Evolutionary conservation across 768 basidiomycete genomes (phyloP), one percentile per base, ranked within the genome.

Genomic region (Lactarius sp.): DNA sequence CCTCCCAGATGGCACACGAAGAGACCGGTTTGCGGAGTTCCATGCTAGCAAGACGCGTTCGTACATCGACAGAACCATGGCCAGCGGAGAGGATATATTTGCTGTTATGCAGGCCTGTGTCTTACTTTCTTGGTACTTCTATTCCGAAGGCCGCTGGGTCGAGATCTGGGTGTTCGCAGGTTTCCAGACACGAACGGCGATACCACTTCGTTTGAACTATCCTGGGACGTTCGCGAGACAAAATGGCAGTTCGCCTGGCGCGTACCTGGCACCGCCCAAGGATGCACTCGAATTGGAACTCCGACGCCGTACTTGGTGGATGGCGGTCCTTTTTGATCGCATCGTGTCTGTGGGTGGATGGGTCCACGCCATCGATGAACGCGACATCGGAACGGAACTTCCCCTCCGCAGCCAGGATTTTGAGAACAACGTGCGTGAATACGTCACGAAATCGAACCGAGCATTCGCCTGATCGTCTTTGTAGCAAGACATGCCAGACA

Each of bases 111-210:
- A 93, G 71, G 92, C 92, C 6, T 92, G 91, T 70, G 87, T 88
- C 65, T 76, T 94, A 27, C 81, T 94, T 18, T 90, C 89, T 2
- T 94, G 92, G 92, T 93, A 91, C 74, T 92, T 93, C 68, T 94
- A 92, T 71, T 87, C 91, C 61, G 92, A 93, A 74, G 91, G 92
- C 2, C 81, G 90, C 59, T 83, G 92, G 92, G 91, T 93, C 9
- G 92, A 94, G 74, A 87, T 93, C 4, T 93, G 92, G 92, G 88
- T 92, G 46, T 92, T 92, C 74, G 90, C 92, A 20, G 89, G 83
- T 13, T 92, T 92, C 70, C 88, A 92, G 71, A 90, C 86, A 16
- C 81, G 91, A 36, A 88, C 90, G 20, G 88, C 90, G 31, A 80
- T 93, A 18, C 92, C 91, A 6, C 78, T 94, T 36, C 85, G 91